Evolutionary conservation across 2,329 filamentous ascomycete genomes (phyloP).

Genomic region (Venturia nashicola): DNA sequence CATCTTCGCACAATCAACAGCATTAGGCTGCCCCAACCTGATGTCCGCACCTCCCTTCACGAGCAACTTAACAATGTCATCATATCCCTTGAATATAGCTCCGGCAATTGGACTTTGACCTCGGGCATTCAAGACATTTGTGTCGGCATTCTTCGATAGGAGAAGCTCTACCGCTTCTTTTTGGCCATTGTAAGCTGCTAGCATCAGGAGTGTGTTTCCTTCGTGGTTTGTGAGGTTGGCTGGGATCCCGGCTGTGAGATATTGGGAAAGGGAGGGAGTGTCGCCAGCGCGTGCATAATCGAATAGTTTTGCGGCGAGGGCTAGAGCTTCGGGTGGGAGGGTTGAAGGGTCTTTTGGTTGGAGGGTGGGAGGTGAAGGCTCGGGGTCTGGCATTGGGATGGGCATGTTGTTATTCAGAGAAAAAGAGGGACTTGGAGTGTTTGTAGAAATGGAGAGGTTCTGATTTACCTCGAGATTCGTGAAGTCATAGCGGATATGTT

Average conservation of each 20-base stretch:
- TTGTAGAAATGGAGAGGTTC: neutral
- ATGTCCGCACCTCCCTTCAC: slow-evolving; percentile 31
- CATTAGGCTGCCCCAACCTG: slow-evolving; percentile 30
- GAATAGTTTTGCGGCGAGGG: slow-evolving; percentile 54
- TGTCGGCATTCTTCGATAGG: slow-evolving; percentile 50
- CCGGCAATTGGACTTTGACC: slow-evolving; percentile 59
- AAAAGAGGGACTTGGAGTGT: neutral
- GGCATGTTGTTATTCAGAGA: neutral
- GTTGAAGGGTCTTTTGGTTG: neutral
- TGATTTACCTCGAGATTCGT: neutral
- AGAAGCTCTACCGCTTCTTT: slow-evolving; percentile 47
- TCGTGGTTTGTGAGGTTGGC: slow-evolving; percentile 61
- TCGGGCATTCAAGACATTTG: slow-evolving; percentile 55
- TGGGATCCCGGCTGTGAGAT: slow-evolving; percentile 52
- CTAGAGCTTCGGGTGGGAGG: slow-evolving; percentile 52
- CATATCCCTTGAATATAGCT: slow-evolving; percentile 60
- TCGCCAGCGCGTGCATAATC: slow-evolving; percentile 52
- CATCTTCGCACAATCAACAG: slow-evolving; percentile 34
- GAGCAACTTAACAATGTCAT: slow-evolving; percentile 47
- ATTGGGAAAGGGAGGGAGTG: slow-evolving; percentile 46
- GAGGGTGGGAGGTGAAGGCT: neutral
- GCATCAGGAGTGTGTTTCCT: slow-evolving; percentile 64
- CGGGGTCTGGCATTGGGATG: neutral
- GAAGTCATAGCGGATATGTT: neutral
- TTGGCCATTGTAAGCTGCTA: slow-evolving; percentile 59